Evolutionary conservation across 805 yeast genomes (phyloP).

Genomic region (Lipomyces yamadae): DNA sequence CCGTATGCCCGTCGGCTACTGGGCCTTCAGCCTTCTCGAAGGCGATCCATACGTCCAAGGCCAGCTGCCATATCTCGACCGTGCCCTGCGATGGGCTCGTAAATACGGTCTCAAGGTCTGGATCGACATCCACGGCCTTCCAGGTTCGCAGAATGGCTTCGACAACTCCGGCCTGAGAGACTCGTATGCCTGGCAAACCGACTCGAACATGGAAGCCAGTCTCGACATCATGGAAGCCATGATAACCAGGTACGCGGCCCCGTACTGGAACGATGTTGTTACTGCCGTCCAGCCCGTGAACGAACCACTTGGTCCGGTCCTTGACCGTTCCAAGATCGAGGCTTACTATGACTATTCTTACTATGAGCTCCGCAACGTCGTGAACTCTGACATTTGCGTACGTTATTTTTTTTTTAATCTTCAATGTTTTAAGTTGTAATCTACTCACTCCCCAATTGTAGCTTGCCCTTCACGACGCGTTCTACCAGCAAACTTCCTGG

Average conservation of each 20-base stretch:
- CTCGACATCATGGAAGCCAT: conserved; percentile 58
- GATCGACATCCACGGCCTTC: conserved; percentile 92
- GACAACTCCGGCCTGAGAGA: conserved; percentile 90
- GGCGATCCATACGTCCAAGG: conserved; percentile 68
- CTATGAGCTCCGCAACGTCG: conserved; percentile 60
- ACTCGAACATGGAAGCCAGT: conserved; percentile 58
- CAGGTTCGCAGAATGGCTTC: conserved; percentile 93
- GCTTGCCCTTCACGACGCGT: conserved; percentile 73
- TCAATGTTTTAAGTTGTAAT: neutral
- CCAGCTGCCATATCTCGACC: conserved; percentile 69
- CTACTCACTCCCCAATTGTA: neutral
- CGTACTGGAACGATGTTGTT: conserved; percentile 68
- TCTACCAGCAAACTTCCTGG: conserved; percentile 48
- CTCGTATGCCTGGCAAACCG: conserved; percentile 57
- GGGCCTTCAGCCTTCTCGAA: conserved; percentile 58
- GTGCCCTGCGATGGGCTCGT: conserved; percentile 78
- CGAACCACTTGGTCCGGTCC: conserved; percentile 80
- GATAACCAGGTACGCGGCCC: conserved; percentile 64
- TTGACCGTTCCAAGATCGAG: conserved; percentile 63
- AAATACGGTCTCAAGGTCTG: conserved; percentile 70
- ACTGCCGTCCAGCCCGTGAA: conserved; percentile 82
- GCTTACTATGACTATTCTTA: conserved; percentile 68
- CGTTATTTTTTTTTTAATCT: conserved; percentile 42
- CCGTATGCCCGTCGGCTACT: conserved; percentile 71
- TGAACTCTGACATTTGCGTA: conserved; percentile 57